A percentile compares a stretch with the other conserved stretches of the same genome.
These are phyloP conservation scores for Chrysoporthe austroafricana DNA, from an alignment of 2,329 filamentous ascomycete species.

Conservation along the genomic window DNA sequence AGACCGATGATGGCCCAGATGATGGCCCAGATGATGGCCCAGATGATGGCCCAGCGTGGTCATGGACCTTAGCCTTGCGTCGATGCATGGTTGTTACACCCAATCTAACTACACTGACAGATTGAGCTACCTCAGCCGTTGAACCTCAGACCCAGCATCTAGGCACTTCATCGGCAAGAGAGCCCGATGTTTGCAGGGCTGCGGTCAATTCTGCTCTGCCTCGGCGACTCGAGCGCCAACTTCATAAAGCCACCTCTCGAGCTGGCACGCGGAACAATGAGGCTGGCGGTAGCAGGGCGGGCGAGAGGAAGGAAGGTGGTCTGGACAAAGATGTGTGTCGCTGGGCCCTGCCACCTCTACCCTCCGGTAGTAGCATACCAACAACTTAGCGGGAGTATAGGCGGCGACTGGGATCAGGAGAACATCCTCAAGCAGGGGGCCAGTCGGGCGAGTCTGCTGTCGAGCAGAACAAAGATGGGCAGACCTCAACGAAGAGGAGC, in stretches of 20 bases:
- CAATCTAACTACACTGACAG: background rate
- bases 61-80: background rate
- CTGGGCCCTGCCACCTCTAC: background rate
- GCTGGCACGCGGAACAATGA: slow-evolving; percentile 66
- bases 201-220: background rate
- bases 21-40: background rate
- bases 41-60: background rate
- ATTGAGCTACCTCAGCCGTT: too few relatives aligned
- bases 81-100: background rate
- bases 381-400: slow-evolving; percentile 46
- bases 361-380: background rate
- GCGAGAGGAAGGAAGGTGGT: slow-evolving; percentile 82
- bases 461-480: slow-evolving; percentile 84
- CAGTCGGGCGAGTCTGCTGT: slow-evolving; percentile 74
- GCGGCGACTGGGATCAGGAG: slow-evolving; percentile 78
- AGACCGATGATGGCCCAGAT: background rate
- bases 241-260: too few relatives aligned
- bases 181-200: background rate
- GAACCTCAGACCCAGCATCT: too few relatives aligned
- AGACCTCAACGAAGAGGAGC: slow-evolving; percentile 43
- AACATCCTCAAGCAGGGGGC: slow-evolving; percentile 70
- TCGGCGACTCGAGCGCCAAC: background rate
- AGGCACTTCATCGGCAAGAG: background rate
- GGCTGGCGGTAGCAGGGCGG: slow-evolving; percentile 72
- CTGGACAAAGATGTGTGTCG: slow-evolving; percentile 72